Base-by-base conservation (phyloP, 441 rosid species). In the Gossypium schwendimanii region DNA sequence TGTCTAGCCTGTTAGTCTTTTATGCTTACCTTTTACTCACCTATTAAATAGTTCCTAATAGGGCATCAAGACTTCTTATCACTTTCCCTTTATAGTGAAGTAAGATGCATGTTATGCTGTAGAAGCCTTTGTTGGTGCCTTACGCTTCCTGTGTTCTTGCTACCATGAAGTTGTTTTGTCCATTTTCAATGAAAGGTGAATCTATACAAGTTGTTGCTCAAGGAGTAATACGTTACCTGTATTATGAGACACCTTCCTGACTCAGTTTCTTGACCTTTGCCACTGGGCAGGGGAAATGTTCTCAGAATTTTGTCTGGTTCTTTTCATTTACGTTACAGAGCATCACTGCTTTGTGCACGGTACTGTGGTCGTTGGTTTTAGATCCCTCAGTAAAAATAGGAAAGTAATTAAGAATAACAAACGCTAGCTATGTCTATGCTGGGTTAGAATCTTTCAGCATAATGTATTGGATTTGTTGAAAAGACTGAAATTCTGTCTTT, bases 1-100 rank as follows among this genome's bases (percentile, higher is more conserved):
- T 44, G 10, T 33, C 50, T 23, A 44, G 75, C 63, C 67, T 66
- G 18, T 70, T 71, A 73, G 53, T 63, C 4, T 41, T 57, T n/a
- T 39, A 14, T 41, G 11, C 23, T 54, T 74, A 28, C 31, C 31
- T 23, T 33, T 17, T 75, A 17, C 14, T 26, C 50, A 12, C 31
- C 24, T 78, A 15, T 60, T 41, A 11, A 59, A 5, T 49, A 55
- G 60, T 44, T 77, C 49, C 52, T 52, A 12, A 21, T 15, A 31
- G 39, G 28, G 33, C 50, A 36, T 44, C 24, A 24, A 41, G 11
- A 71, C 24, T 47, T 61, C 44, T 31, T 71, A 26, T 10, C 14
- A 9, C 15, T 55, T 64, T 5, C 10, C 45, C 47, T 53, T 31
- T 31, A 26, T 55, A 6, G 72, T 67, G 50, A 20, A 61, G 53